Conservation (phyloP, 108 stramenopile genomes). For the Epithemia pelagica region DNA sequence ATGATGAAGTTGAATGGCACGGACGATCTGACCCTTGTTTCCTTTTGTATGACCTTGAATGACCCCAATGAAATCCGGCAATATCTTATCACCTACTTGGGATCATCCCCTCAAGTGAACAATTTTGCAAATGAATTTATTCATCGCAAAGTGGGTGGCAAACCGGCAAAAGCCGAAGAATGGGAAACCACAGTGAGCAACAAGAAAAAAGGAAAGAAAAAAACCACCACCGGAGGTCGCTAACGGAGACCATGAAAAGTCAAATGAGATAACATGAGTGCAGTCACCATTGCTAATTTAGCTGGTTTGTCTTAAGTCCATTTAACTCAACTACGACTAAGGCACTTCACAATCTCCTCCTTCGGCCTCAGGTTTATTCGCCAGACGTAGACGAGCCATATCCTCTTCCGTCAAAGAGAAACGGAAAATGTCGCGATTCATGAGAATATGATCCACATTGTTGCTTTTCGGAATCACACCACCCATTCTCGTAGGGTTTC, state of each 20-base stretch:
- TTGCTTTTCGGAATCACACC: conserved; percentile 55
- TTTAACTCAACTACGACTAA: neutral
- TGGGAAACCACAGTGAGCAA: conserved; percentile 64
- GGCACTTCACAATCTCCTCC: conserved; percentile 44
- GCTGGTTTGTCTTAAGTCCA: too few species aligned
- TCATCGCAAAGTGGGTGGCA: conserved; percentile 70
- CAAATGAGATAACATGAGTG: too few species aligned
- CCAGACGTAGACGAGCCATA: conserved; percentile 26
- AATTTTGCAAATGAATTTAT: conserved; percentile 93
- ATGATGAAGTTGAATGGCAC: conserved; percentile 84
- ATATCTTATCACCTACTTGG: conserved; percentile 91
- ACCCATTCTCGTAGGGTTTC: conserved; percentile 14
- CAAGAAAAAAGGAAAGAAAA: conserved; percentile 74
- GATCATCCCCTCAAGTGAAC: conserved; percentile 85
- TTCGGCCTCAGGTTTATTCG: conserved; percentile 34
- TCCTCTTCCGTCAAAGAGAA: conserved; percentile 37
- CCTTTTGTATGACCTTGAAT: conserved; percentile 91
- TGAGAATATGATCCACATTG: conserved; percentile 26
- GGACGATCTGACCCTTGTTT: conserved; percentile 90
- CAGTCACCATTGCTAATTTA: too few species aligned
- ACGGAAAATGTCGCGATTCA: conserved; percentile 37
- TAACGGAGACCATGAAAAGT: too few species aligned
- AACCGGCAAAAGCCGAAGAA: conserved; percentile 55
- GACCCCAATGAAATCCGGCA: conserved; percentile 88
- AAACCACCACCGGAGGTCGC: conserved; percentile 13